phyloP scores from a whole-genome alignment of 2,329 filamentous ascomycete species.

The Arthrobotrys entomopaga region DNA sequence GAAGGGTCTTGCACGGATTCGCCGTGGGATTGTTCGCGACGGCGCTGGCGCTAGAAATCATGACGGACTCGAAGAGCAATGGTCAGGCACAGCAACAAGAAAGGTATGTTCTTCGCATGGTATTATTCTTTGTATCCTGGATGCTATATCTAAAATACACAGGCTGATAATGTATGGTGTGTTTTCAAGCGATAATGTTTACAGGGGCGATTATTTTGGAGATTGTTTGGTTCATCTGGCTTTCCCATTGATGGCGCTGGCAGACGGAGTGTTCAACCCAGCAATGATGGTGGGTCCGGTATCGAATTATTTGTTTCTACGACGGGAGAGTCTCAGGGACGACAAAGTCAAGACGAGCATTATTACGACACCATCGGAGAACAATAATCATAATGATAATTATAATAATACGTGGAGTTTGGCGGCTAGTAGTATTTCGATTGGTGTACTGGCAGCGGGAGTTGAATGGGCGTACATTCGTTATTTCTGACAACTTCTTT shows the following conservation, averaged over 20 bases:
- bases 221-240: conserved; percentile 70
- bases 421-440: conserved; percentile 64
- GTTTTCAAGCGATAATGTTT: neutral
- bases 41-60: conserved; percentile 68
- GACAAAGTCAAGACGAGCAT: conserved; percentile 63
- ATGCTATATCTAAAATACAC: neutral
- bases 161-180: neutral
- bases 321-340: conserved; percentile 66
- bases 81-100: conserved; percentile 63
- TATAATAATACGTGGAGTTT: conserved; percentile 70
- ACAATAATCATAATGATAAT: too few species aligned
- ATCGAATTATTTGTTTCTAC: conserved; percentile 70
- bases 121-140: too few species aligned
- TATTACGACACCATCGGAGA: too few species aligned
- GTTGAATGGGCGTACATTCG: conserved; percentile 62
- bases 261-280: conserved; percentile 68
- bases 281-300: conserved; percentile 68
- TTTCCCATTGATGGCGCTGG: conserved; percentile 69
- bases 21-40: conserved; percentile 69
- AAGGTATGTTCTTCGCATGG: too few species aligned
- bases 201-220: conserved; percentile 67
- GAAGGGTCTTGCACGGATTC: conserved; percentile 60
- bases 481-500: neutral
- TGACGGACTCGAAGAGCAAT: conserved; percentile 67
- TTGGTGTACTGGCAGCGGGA: conserved; percentile 65